Evolutionary conservation across 176 grass and related monocot species (phyloP).

Genomic region (Bromus sterilis): DNA sequence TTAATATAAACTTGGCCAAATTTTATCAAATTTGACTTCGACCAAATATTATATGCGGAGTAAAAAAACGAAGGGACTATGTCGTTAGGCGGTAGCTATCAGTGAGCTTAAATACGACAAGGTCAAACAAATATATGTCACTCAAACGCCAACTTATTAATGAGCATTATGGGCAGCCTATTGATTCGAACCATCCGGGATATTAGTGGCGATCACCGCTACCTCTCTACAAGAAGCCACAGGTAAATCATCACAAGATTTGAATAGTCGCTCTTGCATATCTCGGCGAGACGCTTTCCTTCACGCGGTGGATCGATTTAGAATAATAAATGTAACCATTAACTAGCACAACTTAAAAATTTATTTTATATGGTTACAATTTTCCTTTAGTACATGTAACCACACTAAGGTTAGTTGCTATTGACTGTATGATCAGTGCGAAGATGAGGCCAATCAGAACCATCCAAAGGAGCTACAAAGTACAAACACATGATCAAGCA

Average conservation of each 20-base stretch:
- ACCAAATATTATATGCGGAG: too few species aligned
- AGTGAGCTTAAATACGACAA: too few species aligned
- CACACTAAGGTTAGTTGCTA: slow-evolving; percentile 77
- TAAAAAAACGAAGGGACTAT: too few species aligned
- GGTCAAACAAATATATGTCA: too few species aligned
- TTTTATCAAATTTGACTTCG: too few species aligned
- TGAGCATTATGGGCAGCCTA: too few species aligned
- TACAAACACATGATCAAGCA: too few species aligned
- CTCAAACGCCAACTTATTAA: too few species aligned
- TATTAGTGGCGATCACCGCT: slow-evolving; percentile 73
- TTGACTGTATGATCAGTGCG: slow-evolving; percentile 75
- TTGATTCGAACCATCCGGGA: slow-evolving; percentile 78
- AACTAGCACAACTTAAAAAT: neutral
- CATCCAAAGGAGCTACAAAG: slow-evolving; percentile 75
- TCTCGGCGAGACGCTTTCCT: slow-evolving; percentile 76
- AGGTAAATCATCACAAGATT: slow-evolving; percentile 42
- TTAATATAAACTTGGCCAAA: too few species aligned
- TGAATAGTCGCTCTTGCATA: slow-evolving; percentile 74
- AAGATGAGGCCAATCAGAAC: slow-evolving; percentile 75
- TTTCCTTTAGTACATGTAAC: slow-evolving; percentile 50
- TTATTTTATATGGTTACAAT: neutral
- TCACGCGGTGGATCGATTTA: neutral
- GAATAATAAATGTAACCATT: too few species aligned
- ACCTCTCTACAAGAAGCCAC: slow-evolving; percentile 59
- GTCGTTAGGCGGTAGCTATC: too few species aligned